phyloP scores from a whole-genome alignment of 2,329 filamentous ascomycete genomes.

The Fusarium sp. region DNA sequence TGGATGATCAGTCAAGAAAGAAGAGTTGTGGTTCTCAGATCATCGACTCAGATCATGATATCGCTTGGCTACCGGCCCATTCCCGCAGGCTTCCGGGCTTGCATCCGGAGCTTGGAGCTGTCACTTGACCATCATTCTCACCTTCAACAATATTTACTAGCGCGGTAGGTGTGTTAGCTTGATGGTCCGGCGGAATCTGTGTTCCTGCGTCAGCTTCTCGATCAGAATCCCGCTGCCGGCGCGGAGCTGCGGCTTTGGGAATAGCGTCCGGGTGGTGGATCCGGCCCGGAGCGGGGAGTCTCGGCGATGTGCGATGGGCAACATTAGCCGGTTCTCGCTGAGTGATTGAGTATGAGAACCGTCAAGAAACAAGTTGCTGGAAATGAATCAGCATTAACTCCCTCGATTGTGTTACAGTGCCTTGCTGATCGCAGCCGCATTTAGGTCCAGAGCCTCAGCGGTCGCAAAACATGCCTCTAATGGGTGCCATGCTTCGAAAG shows the following conservation, averaged over 20 bases:
- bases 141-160: too few relatives aligned
- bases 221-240: neutral
- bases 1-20: neutral
- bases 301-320: neutral
- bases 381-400: too few relatives aligned
- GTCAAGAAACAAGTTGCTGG: rapidly evolving
- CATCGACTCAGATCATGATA: neutral
- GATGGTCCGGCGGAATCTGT: neutral
- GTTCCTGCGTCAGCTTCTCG: slow-evolving; percentile 11
- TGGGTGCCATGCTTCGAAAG: neutral
- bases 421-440: rapidly evolving
- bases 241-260: slow-evolving; percentile 19
- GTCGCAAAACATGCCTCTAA: neutral
- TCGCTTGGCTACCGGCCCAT: neutral
- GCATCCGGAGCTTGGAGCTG: neutral
- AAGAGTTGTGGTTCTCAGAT: neutral
- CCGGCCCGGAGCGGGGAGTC: slow-evolving; percentile 6
- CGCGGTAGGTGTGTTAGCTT: neutral
- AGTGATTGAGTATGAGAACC: neutral
- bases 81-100: neutral
- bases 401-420: rapidly evolving
- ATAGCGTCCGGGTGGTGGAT: slow-evolving; percentile 20
- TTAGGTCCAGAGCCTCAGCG: rapidly evolving
- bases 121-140: neutral
- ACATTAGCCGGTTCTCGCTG: neutral